Base-by-base conservation (phyloP, 2,329 filamentous ascomycete species). In the Aspergillus flavus region DNA sequence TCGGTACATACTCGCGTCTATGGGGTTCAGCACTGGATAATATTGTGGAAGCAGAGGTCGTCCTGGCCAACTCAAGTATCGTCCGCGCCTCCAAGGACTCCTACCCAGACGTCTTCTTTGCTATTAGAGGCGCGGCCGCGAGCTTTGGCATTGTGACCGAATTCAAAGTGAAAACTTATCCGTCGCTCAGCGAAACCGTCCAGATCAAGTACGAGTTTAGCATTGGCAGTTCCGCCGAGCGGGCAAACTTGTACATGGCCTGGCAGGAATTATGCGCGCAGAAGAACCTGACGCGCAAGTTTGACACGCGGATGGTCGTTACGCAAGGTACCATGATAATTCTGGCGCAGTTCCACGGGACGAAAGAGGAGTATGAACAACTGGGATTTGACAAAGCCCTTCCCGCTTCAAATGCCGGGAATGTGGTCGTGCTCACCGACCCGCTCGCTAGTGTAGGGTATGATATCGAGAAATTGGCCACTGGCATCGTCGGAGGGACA, bases 321-420 rank as follows among this genome's bases (percentile, higher is more conserved):
- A 85, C 39, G 82, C 84, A 26, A 73, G 84, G 0, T 86, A 32
- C 86, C 1, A 82, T 82, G 6, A 23, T 28, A 3, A 48, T 48
- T 59, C 71, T 84, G 0, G 87, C 85, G 2, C 87, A 84, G 0
- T 90, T 86, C 68, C 89, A 87, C 69, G 88, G 88, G 11, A 84
- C 84, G 0, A 75, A 83, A 52, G 80, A 77, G 0, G 87, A 90
- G 70, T 90, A 83, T 68, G 70, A 83, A 4, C 80, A 80, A 2
- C 65, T 79, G 1, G 65, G 71, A 28, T 52, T 73, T 1, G 69
- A 75, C 46, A 63, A 69, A 7, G 56, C 65, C 9, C 75, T 78
- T 19, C 72, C 73, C 1, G 53, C 64, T 23, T 61, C 58, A 11
- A 64, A 69, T 34, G 53, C 60, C 16, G 68, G 65, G 0, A 72